Evolutionary conservation across 2,329 filamentous ascomycete genomes (phyloP), one percentile per base, ranked within the genome.

Genomic region (Colletotrichum kahawae): DNA sequence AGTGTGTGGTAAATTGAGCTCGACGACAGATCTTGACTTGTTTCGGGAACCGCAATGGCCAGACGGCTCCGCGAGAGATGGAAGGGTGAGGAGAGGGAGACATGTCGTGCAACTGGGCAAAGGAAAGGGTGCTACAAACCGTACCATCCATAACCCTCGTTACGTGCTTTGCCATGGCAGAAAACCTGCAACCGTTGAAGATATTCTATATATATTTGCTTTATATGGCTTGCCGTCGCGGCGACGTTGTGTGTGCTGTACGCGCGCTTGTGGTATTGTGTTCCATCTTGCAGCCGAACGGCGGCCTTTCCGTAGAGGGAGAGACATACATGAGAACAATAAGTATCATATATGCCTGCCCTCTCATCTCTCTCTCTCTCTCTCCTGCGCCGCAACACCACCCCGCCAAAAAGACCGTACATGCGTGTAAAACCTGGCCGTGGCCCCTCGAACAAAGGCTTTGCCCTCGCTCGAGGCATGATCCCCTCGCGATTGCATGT

Each of bases 121-220:
- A 33, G 31, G 31, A 24, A 24, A 24, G 29, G 5, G 29, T 7
- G 29, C 29, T 6, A 13, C 43, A 7, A 48, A 21, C 43, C 43
- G 43, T 10, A 48, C 43, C 43, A 48, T 21, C 43, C 43, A 21
- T 48, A 48, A 21, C 10, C 43, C n/a, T 21, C 38, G 38, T 2
- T 43, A 43, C 38, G 18, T 43, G 38, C 54, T 24, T 67, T 34
- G 14, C 48, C 34, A 24, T 16, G 57, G 56, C 31, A 63, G 59
- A 63, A n/a, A 57, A 24, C 21, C 29, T 56, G 67, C 64, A 72
- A 65, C 71, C 67, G 67, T 51, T 74, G 48, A 74, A 74, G 71
- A 73, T 60, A 29, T 69, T 48, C 65, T 62, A 56, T 43, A 38
- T 43, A 31, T 24, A 51, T 69, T 51, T 60, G 31, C 43, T 65